phyloP scores from a whole-genome alignment of 257 asterid genomes.

The Solanum sitiens region DNA sequence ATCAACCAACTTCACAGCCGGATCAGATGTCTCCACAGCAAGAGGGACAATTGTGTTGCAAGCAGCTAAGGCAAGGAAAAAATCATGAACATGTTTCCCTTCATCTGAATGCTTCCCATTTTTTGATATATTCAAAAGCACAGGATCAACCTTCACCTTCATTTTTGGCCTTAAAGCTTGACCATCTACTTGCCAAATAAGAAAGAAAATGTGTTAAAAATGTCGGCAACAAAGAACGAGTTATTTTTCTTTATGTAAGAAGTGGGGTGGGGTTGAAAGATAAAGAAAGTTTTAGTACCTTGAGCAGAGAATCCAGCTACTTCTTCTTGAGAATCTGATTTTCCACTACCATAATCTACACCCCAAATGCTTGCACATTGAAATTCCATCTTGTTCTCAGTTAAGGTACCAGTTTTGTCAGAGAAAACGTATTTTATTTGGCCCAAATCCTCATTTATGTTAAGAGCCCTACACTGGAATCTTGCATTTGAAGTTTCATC shows the following conservation, averaged over 20 bases:
- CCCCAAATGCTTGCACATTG: conserved; percentile 89
- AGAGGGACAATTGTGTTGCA: conserved; percentile 97
- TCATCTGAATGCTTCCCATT: conserved; percentile 35
- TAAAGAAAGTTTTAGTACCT: conserved; percentile 34
- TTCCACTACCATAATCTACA: conserved; percentile 41
- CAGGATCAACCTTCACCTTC: conserved; percentile 57
- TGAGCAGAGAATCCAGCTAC: conserved; percentile 30
- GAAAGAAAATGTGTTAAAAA: not conserved
- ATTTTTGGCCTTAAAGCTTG: conserved; percentile 67
- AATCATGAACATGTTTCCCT: conserved; percentile 50
- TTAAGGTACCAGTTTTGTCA: conserved; percentile 93
- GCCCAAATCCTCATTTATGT: conserved; percentile 97
- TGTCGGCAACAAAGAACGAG: not conserved
- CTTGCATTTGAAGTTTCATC: conserved; percentile 70
- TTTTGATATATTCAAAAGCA: conserved; percentile 51
- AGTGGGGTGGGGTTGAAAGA: not conserved
- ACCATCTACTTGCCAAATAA: conserved; percentile 47
- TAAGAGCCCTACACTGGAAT: conserved; percentile 94
- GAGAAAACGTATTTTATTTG: conserved; percentile 94
- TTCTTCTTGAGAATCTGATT: conserved; percentile 28
- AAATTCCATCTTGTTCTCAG: conserved; percentile 99
- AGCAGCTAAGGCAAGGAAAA: conserved; percentile 90
- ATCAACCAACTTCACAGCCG: conserved; percentile 64
- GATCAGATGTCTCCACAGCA: conserved; percentile 63
- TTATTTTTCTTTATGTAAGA: not conserved